A percentile compares a stretch with the other conserved stretches of the same genome.
Evolutionary conservation across 1,284 basidiomycete genomes (phyloP).

Genomic region (Ceratobasidium sp.): DNA sequence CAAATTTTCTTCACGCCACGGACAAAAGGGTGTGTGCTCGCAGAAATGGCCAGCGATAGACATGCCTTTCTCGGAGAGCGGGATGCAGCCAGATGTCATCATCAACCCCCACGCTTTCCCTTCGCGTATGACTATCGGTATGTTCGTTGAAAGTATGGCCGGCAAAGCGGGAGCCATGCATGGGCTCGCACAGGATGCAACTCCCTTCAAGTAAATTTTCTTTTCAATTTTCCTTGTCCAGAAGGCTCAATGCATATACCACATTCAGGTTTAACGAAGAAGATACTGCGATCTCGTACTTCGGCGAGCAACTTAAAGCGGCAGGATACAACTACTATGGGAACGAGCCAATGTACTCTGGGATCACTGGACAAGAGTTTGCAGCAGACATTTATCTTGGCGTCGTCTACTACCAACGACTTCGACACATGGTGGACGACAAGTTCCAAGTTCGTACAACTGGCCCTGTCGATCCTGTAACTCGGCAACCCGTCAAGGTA

Average conservation of each 20-base stretch:
- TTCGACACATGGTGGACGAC: slow-evolving; percentile 99
- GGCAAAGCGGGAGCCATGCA: slow-evolving; percentile 99
- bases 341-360: slow-evolving; percentile 99
- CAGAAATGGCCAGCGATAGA: slow-evolving; percentile 98
- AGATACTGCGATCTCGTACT: slow-evolving; percentile 96
- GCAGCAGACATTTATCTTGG: slow-evolving; percentile 98
- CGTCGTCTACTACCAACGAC: slow-evolving; percentile 97
- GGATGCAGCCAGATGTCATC: slow-evolving; percentile 99
- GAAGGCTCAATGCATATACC: slow-evolving; percentile 9
- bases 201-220: slow-evolving; percentile 83
- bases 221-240: too few relatives aligned
- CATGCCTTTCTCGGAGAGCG: slow-evolving; percentile 99
- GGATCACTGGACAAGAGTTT: slow-evolving; percentile 98
- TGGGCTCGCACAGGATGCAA: slow-evolving; percentile 96
- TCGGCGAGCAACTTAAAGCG: slow-evolving; percentile 91
- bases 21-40: slow-evolving; percentile 99
- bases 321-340: slow-evolving; percentile 99
- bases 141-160: slow-evolving; percentile 99
- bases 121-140: slow-evolving; percentile 99
- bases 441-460: slow-evolving; percentile 99
- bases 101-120: slow-evolving; percentile 99
- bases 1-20: slow-evolving; percentile 98
- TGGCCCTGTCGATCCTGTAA: slow-evolving; percentile 94
- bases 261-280: slow-evolving; percentile 85
- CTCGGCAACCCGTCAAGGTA: slow-evolving; percentile 97